Evolutionary conservation across 495 filamentous ascomycete genomes (phyloP), one percentile per base, ranked within the genome.

Genomic region (Parachaetomium inaequale): DNA sequence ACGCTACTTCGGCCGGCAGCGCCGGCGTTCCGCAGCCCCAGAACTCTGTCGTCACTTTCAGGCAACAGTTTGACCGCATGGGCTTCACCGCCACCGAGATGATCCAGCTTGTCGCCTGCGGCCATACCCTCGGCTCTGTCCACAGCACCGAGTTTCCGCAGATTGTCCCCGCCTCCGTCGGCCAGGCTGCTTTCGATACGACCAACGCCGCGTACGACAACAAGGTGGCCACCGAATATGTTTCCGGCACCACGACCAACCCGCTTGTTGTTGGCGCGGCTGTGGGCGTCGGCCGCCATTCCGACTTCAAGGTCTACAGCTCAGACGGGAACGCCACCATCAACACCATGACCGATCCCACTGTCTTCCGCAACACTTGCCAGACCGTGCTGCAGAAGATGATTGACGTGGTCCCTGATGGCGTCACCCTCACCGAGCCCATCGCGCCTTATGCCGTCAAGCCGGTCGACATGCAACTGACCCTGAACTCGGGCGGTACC

Each of bases 31-130:
- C 85, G 19, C 77, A 84, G 61, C 84, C 85, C 0, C 78, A 85
- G 61, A 85, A 86, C 59, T 76, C 75, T 15, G 67, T 78, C 7
- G 68, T 68, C 25, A 79, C 75, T 3, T 86, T 86, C 54, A 67
- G 75, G 52, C 74, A 77, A 45, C 82, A 85, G 64, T 87, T 86
- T 63, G 42, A 70, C 25, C 78, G 83, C 57, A 84, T 85, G 75
- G 85, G 85, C 14, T 87, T 85, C 69, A 78, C 69, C 50, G 65
- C 55, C 10, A 72, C 75, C 2, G 81, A 87, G 62, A 85, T 85
- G 81, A 85, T 88, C 50, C 79, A 81, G 62, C 74, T 85, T 52
- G 80, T 79, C 12, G 85, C 84, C 19, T 88, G 85, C 60, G 85
- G 85, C 2, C 85, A 88, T 67, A 81, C 82, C 3, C 72, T 88